phyloP scores from a whole-genome alignment of 2,329 filamentous ascomycete species.

The Graphiopsis chlorocephala region DNA sequence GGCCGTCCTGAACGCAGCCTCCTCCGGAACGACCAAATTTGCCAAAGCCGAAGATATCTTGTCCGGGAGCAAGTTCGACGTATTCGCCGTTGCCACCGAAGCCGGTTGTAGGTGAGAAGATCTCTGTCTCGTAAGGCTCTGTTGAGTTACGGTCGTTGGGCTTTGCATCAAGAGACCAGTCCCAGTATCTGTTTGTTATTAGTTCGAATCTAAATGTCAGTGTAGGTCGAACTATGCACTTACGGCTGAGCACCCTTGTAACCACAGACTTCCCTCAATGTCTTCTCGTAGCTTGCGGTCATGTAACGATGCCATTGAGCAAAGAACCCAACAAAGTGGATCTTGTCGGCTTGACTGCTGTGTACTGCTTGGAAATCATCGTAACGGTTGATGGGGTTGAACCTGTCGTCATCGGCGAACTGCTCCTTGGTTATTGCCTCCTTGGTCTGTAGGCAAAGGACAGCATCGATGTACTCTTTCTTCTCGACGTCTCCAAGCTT shows the following conservation, averaged over 20 bases:
- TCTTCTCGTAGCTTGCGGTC: slow-evolving; percentile 26
- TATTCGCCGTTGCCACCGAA: slow-evolving; percentile 24
- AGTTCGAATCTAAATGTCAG: not conserved
- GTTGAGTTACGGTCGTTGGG: slow-evolving; percentile 15
- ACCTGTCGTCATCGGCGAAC: slow-evolving; percentile 16
- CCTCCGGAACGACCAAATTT: slow-evolving; percentile 13
- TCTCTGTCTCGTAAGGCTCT: slow-evolving; percentile 17
- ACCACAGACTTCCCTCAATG: slow-evolving; percentile 24
- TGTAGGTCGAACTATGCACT: not conserved
- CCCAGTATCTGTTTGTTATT: slow-evolving; percentile 23
- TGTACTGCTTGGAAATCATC: slow-evolving; percentile 29
- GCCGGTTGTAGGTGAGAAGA: slow-evolving; percentile 16
- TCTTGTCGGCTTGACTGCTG: slow-evolving; percentile 22
- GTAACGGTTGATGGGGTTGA: slow-evolving; percentile 20
- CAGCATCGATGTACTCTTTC: slow-evolving; percentile 25
- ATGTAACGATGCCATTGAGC: slow-evolving; percentile 31
- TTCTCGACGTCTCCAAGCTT: slow-evolving; percentile 21
- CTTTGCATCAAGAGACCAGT: slow-evolving; percentile 27
- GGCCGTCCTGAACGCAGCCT: slow-evolving; percentile 28
- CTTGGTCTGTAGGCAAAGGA: slow-evolving; percentile 24
- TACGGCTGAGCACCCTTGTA: slow-evolving; percentile 22
- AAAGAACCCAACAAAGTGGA: slow-evolving; percentile 25
- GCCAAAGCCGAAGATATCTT: slow-evolving; percentile 15
- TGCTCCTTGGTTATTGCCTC: slow-evolving; percentile 20
- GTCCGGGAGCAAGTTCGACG: not conserved